Evolutionary conservation across 768 basidiomycete species (phyloP), one percentile per base, ranked within the genome.

Genomic region (Rhizopogon rudus): DNA sequence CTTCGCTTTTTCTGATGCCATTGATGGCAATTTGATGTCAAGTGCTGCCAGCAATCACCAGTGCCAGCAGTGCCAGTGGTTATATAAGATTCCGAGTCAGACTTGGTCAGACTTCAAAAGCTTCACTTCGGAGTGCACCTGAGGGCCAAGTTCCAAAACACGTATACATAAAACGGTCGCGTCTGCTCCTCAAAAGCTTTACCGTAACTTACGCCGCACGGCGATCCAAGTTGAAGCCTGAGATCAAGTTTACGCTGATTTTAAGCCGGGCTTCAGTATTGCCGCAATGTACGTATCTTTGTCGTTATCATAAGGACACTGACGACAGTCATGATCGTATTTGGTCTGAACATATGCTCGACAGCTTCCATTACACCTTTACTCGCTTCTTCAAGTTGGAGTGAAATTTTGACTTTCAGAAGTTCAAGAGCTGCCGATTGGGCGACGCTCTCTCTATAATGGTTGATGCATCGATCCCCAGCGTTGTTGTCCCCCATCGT

Each of bases 1-100:
- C 55, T 53, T 61, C 42, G 72, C 72, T 58, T 61, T 67, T 60
- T 65, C 63, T 70, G 68, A 73, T 64, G 67, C 62, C 70, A 73
- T 74, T 57, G 48, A 20, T 20, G 20, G 20, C 20, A 9, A 35
- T 48, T 16, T 35, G 13, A 33, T 3, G 31, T 20, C 45, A 35
- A 16, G 14, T 10, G 14, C 25, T 25, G 25, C 25, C 25, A 25
- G 25, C 25, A n/a, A n/a, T n/a, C n/a, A n/a, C n/a, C n/a, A 25
- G 25, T 25, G 25, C 25, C 4, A 25, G 3, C 4, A 25, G n/a
- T n/a, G n/a, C n/a, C n/a, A n/a, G 4, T 25, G 25, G 25, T 25
- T 25, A 25, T 25, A 4, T 25, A 25, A 25, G 25, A 25, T 25
- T 25, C 25, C 25, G 4, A 25, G 25, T 25, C 25, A 25, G 20